Conservation (phyloP, 2,329 filamentous ascomycete genomes). For the Tolypocladium paradoxum region DNA sequence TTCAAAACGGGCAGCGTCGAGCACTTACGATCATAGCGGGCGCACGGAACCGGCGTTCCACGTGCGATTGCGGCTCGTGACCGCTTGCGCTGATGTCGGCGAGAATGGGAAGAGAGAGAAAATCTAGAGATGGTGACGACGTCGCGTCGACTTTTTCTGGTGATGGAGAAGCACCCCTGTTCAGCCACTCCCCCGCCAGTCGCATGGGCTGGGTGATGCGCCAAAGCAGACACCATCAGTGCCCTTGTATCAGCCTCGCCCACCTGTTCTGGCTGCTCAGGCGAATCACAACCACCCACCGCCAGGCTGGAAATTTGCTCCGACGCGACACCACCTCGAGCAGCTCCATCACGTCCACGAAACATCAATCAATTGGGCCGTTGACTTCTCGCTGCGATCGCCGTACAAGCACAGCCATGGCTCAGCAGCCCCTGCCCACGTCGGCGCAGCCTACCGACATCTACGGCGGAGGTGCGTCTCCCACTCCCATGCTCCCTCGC, state of each 20-base stretch:
- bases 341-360: neutral
- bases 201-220: neutral
- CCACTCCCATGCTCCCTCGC: neutral
- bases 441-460: conserved; percentile 50
- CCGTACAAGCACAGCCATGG: conserved; percentile 28
- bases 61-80: neutral
- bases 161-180: neutral
- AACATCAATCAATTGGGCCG: neutral
- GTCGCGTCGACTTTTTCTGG: neutral
- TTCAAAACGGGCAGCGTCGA: neutral
- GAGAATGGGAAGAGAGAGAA: neutral
- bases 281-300: neutral
- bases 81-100: neutral
- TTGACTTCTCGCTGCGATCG: conserved; percentile 1
- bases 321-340: neutral
- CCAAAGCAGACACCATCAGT: too few relatives aligned
- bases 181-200: neutral
- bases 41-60: conserved; percentile 2
- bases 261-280: neutral
- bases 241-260: too few relatives aligned
- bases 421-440: conserved; percentile 44
- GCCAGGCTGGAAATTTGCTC: conserved; percentile 2
- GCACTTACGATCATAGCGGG: conserved; percentile 28
- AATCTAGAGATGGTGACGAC: neutral
- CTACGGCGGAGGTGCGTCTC: conserved; percentile 47